A percentile compares a stretch with the other conserved stretches of the same genome.
Conservation (phyloP, 2,329 filamentous ascomycete genomes). For the Fusarium drepaniforme region DNA sequence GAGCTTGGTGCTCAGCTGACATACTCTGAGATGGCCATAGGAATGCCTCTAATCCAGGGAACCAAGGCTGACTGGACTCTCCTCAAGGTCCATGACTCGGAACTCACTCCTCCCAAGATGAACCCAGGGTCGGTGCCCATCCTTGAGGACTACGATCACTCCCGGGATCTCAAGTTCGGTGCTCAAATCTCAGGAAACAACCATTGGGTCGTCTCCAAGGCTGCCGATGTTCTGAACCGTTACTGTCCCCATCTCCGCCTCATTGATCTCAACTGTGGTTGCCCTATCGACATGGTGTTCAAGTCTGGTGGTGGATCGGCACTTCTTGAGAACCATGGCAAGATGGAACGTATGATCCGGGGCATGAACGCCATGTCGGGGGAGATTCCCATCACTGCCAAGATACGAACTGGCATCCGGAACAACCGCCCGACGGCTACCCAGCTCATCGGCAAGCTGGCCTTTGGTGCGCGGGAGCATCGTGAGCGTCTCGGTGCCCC, state of each 20-base stretch:
- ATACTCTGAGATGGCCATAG: slow-evolving; percentile 98
- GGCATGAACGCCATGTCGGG: slow-evolving; percentile 96
- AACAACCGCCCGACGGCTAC: slow-evolving; percentile 83
- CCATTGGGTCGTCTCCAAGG: slow-evolving; percentile 90
- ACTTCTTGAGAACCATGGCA: slow-evolving; percentile 87
- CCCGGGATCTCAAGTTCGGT: slow-evolving; percentile 87
- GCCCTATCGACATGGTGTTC: slow-evolving; percentile 95
- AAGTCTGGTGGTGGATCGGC: slow-evolving; percentile 90
- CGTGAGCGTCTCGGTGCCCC: slow-evolving; percentile 78
- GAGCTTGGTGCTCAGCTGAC: slow-evolving; percentile 92
- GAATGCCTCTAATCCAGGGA: slow-evolving; percentile 88
- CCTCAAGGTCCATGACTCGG: slow-evolving; percentile 90
- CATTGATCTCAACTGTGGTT: slow-evolving; percentile 96
- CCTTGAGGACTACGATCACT: slow-evolving; percentile 83
- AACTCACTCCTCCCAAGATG: slow-evolving; percentile 79
- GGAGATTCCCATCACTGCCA: slow-evolving; percentile 91
- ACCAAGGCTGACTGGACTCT: slow-evolving; percentile 94
- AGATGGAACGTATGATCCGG: slow-evolving; percentile 93
- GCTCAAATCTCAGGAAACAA: slow-evolving; percentile 94
- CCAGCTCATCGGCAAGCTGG: slow-evolving; percentile 84
- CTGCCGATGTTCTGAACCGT: slow-evolving; percentile 82
- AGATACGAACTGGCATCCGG: slow-evolving; percentile 92
- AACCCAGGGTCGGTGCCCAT: slow-evolving; percentile 63
- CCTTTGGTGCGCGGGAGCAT: slow-evolving; percentile 82
- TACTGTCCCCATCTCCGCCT: slow-evolving; percentile 87